Conservation (phyloP, 2,329 filamentous ascomycete genomes). For the Claviceps pazoutovae region DNA sequence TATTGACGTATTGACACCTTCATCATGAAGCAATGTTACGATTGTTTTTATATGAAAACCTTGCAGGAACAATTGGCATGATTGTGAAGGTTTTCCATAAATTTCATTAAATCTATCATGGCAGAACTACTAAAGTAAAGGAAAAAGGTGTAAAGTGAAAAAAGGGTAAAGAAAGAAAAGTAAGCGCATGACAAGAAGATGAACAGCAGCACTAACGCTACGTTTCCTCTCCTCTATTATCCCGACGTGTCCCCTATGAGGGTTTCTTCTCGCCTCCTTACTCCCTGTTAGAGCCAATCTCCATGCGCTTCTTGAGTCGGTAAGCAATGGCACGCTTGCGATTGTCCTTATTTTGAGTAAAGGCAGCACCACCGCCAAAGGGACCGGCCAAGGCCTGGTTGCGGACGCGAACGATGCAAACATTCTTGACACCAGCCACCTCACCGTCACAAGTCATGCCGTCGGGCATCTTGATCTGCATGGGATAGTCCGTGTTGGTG, state of each 20-base stretch:
- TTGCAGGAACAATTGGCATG: too few species aligned
- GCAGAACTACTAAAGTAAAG: too few species aligned
- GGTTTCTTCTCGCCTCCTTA: neutral
- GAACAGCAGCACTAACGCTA: too few species aligned
- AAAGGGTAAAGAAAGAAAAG: neutral
- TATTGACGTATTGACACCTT: too few species aligned
- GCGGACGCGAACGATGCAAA: constrained; percentile 5
- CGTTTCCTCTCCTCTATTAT: too few species aligned
- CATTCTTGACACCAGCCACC: constrained; percentile 6
- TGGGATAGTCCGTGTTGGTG: constrained; percentile 3
- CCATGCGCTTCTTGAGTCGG: constrained; percentile 4
- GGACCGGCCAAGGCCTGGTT: constrained; percentile 4
- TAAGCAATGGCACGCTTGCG: constrained; percentile 5
- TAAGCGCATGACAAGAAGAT: neutral
- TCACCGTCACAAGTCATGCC: constrained; percentile 2
- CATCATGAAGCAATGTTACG: too few species aligned
- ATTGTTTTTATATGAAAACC: too few species aligned
- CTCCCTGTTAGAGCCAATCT: neutral
- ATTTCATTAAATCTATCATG: too few species aligned
- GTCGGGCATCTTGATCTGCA: constrained; percentile 2
- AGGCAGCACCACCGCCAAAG: constrained; percentile 6
- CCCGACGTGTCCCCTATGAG: too few species aligned
- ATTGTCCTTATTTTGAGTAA: constrained; percentile 1
- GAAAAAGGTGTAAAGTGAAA: too few species aligned
- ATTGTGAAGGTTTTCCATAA: too few species aligned